These are phyloP conservation scores for Sporisorium graminicola DNA, from an alignment of 1,284 basidiomycete genomes.

Conservation along the genomic window DNA sequence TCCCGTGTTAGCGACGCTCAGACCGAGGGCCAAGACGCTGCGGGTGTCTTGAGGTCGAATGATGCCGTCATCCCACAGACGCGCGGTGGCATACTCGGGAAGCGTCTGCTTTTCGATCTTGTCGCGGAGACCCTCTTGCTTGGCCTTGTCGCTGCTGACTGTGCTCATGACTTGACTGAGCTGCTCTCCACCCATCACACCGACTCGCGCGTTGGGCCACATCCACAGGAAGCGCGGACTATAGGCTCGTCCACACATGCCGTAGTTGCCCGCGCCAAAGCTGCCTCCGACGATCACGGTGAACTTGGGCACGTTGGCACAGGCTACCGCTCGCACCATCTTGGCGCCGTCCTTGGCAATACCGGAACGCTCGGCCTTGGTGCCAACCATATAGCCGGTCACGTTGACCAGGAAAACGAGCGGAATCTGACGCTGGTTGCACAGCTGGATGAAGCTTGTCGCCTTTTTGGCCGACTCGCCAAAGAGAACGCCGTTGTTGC, in stretches of 20 bases:
- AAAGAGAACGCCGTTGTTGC: slow-evolving; percentile 93
- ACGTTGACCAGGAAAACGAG: slow-evolving; percentile 94
- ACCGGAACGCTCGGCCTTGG: slow-evolving; percentile 91
- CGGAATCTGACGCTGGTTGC: slow-evolving; percentile 89
- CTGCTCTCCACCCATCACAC: slow-evolving; percentile 96
- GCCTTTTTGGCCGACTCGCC: slow-evolving; percentile 93
- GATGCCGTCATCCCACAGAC: slow-evolving; percentile 95
- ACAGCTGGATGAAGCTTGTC: slow-evolving; percentile 93
- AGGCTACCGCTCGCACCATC: slow-evolving; percentile 96
- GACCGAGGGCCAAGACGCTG: slow-evolving; percentile 84
- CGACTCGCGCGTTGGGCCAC: slow-evolving; percentile 96
- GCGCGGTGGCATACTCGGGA: slow-evolving; percentile 86
- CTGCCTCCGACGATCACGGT: slow-evolving; percentile 95
- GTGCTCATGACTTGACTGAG: slow-evolving; percentile 90
- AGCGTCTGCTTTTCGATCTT: slow-evolving; percentile 89
- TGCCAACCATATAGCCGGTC: slow-evolving; percentile 90
- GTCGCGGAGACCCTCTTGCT: slow-evolving; percentile 74
- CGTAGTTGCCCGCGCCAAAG: slow-evolving; percentile 93
- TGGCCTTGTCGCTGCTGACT: slow-evolving; percentile 74
- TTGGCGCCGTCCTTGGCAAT: slow-evolving; percentile 98
- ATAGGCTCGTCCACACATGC: slow-evolving; percentile 74
- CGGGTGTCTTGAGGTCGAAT: slow-evolving; percentile 91
- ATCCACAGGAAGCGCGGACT: slow-evolving; percentile 95
- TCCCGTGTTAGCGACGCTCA: slow-evolving; percentile 76
- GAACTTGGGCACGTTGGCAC: slow-evolving; percentile 91